Evolutionary conservation across 441 rosid species (phyloP).

Genomic region (Kokia cookei): DNA sequence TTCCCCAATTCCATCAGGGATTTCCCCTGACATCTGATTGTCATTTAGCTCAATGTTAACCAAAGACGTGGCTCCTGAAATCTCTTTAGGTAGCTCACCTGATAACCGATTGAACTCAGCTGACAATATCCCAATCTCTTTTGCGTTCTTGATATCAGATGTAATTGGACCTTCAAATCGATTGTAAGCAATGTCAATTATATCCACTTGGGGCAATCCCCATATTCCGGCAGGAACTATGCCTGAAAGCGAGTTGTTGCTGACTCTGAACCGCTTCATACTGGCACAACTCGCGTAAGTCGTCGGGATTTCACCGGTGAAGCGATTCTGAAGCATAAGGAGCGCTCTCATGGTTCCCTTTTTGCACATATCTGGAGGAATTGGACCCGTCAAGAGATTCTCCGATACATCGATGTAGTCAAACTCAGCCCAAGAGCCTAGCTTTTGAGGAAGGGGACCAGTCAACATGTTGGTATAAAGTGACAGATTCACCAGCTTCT

Average conservation of each 20-base stretch:
- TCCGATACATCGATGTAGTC: constrained; percentile 79
- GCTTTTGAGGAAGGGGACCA: constrained; percentile 63
- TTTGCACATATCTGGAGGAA: constrained; percentile 91
- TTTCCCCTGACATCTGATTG: constrained; percentile 56
- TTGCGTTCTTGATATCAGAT: constrained; percentile 51
- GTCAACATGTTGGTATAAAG: constrained; percentile 59
- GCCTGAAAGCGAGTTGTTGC: constrained; percentile 62
- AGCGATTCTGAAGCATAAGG: constrained; percentile 67
- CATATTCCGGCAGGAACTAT: constrained; percentile 67
- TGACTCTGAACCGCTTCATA: constrained; percentile 64
- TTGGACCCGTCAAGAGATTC: constrained; percentile 62
- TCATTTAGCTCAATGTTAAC: constrained; percentile 39
- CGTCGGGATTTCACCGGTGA: constrained; percentile 73
- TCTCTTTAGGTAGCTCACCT: constrained; percentile 66
- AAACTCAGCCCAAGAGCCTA: constrained; percentile 75
- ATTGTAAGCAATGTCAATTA: constrained; percentile 61
- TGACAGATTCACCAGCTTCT: constrained; percentile 59
- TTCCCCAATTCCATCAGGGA: constrained; percentile 54
- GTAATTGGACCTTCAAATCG: constrained; percentile 58
- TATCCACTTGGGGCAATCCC: constrained; percentile 66
- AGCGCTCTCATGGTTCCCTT: constrained; percentile 59
- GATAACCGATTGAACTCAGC: constrained; percentile 55
- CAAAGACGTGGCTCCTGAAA: constrained; percentile 40
- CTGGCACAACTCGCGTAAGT: constrained; percentile 57
- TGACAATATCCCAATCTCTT: constrained; percentile 38